Base-by-base conservation (phyloP, 1,284 basidiomycete species). In the Ustilago vetiveriae region DNA sequence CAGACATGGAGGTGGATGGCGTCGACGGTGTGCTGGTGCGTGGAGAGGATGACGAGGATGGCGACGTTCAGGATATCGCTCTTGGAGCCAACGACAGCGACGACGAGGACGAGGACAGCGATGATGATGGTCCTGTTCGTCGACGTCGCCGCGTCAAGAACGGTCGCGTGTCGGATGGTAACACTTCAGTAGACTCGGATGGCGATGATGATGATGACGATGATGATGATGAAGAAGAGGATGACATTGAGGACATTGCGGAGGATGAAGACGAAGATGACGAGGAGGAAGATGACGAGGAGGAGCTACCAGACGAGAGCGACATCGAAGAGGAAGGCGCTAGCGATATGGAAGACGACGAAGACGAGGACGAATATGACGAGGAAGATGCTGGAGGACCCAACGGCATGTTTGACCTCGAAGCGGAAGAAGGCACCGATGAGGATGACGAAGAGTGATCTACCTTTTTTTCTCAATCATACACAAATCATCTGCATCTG, bases 51-150 rank as follows among this genome's bases (percentile, higher is more conserved):
- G 59, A 56, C 17, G 73, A 75, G 14, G 72, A 74, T 14, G 72
- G 65, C 17, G 73, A 75, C 30, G 60, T 76, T 11, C 72, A 76
- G 21, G 72, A 76, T 27, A 71, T 76, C 36, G 72, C 72, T 3
- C 70, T 76, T 6, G 70, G 69, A 22, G 67, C 55, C 40, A 58
- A 67, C 3, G 67, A 72, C 47, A 52, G 49, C 14, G 66, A 71
- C 8, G 65, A 72, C 13, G 73, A 70, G 23, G 65, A 66, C 9
- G 63, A 62, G 6, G 70, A 69, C 16, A 52, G 58, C 17, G 68
- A 71, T n/a, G 67, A 70, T 10, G 66, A 67, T 26, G 60, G 57
- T 37, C 47, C 60, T 7, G 19, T 70, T 11, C 59, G 44, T 24
- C 37, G 56, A 33, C 60, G 67, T 9, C 47, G 67, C 22, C 52